Evolutionary conservation across 495 filamentous ascomycete species (phyloP), one percentile per base, ranked within the genome.

Genomic region (Astrocystis sublimbata): DNA sequence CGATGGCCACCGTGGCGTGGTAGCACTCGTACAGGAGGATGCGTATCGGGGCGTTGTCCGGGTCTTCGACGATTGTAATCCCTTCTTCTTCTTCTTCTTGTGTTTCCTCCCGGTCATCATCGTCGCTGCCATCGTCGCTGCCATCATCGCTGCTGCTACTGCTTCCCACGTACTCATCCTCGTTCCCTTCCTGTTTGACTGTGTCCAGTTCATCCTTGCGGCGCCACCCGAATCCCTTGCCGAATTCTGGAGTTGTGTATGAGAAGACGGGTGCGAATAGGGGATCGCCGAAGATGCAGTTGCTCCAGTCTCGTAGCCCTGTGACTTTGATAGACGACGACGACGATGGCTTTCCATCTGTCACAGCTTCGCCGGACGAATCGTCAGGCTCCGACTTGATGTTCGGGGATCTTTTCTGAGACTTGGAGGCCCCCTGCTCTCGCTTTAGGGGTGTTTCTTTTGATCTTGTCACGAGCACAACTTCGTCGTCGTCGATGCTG

Each of bases 241-340:
- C 43, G 33, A 58, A 63, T 12, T 56, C 61, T 31, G 61, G 46
- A 1, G 61, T 36, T 30, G 61, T 8, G 19, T 61, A 76, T 46
- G 68, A 70, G 64, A 87, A 86, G 5, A 76, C 78, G 4, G 74
- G 75, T 3, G 76, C 77, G 43, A 89, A 69, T 17, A 84, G 70
- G 3, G 85, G 84, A 63, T 89, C 86, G 33, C 86, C 86, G 65
- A 86, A 88, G 10, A 87, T 58, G 52, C 76, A 78, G 56, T 79
- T 78, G 36, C 79, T 81, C 79, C 81, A 86, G 66, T 81, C 75
- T 33, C 66, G 65, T 9, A 80, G 63, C 13, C 78, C 77, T 6
- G 65, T 71, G 19, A 78, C 60, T 3, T 54, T 50, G 10, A 73
- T 58, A 7, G 17, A 12, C 9, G 47, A 36, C 10, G 33, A 36